Conservation (phyloP, 2,329 filamentous ascomycete genomes). For the Calycina marina region DNA sequence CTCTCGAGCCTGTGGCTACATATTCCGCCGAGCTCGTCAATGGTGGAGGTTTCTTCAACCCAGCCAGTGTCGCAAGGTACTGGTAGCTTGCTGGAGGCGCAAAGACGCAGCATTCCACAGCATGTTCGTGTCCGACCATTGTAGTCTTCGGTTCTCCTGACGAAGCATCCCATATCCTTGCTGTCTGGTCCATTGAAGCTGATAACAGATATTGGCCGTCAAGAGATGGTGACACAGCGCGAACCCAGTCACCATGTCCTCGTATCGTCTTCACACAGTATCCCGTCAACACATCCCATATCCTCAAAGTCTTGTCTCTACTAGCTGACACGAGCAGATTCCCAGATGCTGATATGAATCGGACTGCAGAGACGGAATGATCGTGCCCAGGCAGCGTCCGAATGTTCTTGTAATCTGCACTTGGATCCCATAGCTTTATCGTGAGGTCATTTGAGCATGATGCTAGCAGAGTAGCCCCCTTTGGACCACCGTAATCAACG, state of each 20-base stretch:
- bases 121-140: conserved; percentile 75
- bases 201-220: conserved; percentile 77
- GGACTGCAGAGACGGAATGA: conserved; percentile 76
- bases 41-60: conserved; percentile 68
- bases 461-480: conserved; percentile 63
- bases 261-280: conserved; percentile 84
- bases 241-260: conserved; percentile 83
- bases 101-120: conserved; percentile 73
- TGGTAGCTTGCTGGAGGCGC: conserved; percentile 67
- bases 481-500: conserved; percentile 78
- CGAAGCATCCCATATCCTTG: conserved; percentile 73
- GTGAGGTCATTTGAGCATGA: conserved; percentile 64
- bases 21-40: conserved; percentile 68
- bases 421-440: conserved; percentile 90
- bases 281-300: conserved; percentile 89
- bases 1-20: conserved; percentile 74
- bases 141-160: conserved; percentile 60
- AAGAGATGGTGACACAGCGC: conserved; percentile 66
- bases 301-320: conserved; percentile 67
- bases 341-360: conserved; percentile 72
- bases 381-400: conserved; percentile 83
- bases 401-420: conserved; percentile 90
- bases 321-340: conserved; percentile 80
- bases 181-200: conserved; percentile 68
- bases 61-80: conserved; percentile 64